phyloP scores from a whole-genome alignment of 176 grass and related monocot species.

The Lolium rigidum region DNA sequence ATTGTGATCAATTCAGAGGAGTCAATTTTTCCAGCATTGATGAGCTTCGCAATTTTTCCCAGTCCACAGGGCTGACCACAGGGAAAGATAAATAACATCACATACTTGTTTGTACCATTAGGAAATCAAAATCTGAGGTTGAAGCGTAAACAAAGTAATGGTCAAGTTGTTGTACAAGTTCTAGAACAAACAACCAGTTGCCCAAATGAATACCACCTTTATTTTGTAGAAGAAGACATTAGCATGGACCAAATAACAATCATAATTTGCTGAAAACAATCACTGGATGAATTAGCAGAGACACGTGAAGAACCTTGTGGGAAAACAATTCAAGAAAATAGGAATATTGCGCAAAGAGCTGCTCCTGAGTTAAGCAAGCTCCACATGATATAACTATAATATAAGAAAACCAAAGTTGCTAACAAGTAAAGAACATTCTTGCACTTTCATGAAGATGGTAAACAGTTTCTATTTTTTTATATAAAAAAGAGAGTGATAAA shows the following conservation, averaged over 20 bases:
- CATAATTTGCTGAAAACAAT: slow-evolving; percentile 31
- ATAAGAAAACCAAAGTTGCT: neutral
- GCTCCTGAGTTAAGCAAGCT: neutral
- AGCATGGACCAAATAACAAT: slow-evolving; percentile 26
- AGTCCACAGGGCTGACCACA: slow-evolving; percentile 77
- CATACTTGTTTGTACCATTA: slow-evolving; percentile 10
- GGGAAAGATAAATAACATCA: slow-evolving; percentile 38
- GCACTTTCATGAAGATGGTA: neutral
- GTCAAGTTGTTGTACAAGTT: neutral
- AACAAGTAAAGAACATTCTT: neutral
- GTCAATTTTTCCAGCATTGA: slow-evolving; percentile 90
- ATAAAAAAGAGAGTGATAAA: too few species aligned
- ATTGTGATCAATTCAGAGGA: slow-evolving; percentile 95
- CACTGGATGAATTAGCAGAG: slow-evolving; percentile 1
- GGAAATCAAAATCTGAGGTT: neutral
- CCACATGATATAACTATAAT: neutral
- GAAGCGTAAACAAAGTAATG: neutral
- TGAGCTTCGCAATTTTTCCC: slow-evolving; percentile 90
- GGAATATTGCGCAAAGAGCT: slow-evolving; percentile 1
- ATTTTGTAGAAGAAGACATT: slow-evolving; percentile 3
- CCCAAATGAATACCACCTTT: neutral
- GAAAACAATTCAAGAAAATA: neutral
- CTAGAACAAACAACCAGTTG: neutral
- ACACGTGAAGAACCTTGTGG: neutral
- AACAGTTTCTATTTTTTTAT: too few species aligned